Base-by-base conservation (phyloP, 2,329 filamentous ascomycete species). In the Plectosphaerella sp. region DNA sequence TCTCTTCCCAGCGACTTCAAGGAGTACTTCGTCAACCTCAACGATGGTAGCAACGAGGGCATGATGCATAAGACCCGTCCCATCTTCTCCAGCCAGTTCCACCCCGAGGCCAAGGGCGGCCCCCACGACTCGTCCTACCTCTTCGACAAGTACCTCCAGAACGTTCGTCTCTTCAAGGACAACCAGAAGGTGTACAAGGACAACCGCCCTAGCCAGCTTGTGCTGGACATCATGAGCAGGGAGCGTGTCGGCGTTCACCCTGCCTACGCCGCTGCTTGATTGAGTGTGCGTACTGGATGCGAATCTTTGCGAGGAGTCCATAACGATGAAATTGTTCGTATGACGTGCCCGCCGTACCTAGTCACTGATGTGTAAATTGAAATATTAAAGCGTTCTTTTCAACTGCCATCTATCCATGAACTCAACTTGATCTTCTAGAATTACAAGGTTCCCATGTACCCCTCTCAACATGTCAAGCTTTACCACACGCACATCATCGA, bases 41-140 rank as follows among this genome's bases (percentile, higher is more conserved):
- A 97, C 73, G 94, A 99, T 67, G 90, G 91, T 57, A 93, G 88
- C 72, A 99, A 99, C 72, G 94, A 99, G 78, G 93, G 84, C 76
- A 91, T 99, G 84, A 91, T 97, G 69, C 94, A 99, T 82, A 91
- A 88, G 74, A 88, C 89, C 53, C 89, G 93, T 36, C 94, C 94
- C 57, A 99, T 99, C 69, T 97, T 99, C 82, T 93, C 89, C 58
- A 96, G 92, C 22, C 94, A 99, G 73, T 99, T 99, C 85, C 94
- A 99, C 69, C 94, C 94, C 15, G 94, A 99, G 75, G 94, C 94
- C 61, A 96, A 96, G 80, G 94, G 94, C 55, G 94, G 94, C 51
- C 94, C 94, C 51, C 88, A 96, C 74, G 94, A 99, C 77, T 95
- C 90, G 58, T 86, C 90, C 2, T 97, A 96, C 74, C 81, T 99